These are phyloP conservation scores for Clarireedia monteithiana DNA, from an alignment of 2,329 filamentous ascomycete species.

Conservation along the genomic window DNA sequence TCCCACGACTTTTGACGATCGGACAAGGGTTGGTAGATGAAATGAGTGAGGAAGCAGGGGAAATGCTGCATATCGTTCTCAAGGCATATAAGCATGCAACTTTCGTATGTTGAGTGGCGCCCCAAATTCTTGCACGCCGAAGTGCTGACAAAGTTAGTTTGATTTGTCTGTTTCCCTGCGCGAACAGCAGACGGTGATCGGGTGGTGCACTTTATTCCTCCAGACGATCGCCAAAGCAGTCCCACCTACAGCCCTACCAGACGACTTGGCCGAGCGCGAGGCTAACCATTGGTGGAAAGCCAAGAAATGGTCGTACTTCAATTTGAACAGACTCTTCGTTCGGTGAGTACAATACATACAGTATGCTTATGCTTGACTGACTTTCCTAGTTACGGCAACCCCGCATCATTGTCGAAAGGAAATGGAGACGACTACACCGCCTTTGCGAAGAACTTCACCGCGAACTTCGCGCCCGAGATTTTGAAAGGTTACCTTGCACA, in stretches of 20 bases:
- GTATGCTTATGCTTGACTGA: slow-evolving; percentile 8
- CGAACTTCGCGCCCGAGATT: slow-evolving; percentile 89
- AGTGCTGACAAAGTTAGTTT: slow-evolving; percentile 50
- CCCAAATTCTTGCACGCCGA: slow-evolving; percentile 9
- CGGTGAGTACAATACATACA: slow-evolving; percentile 46
- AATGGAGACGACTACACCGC: slow-evolving; percentile 70
- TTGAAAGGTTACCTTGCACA: slow-evolving; percentile 89
- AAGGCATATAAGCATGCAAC: slow-evolving; percentile 98
- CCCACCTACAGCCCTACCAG: slow-evolving; percentile 69
- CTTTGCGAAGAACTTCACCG: slow-evolving; percentile 86
- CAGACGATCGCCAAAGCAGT: slow-evolving; percentile 80
- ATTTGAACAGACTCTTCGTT: slow-evolving; percentile 91
- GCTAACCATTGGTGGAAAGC: slow-evolving; percentile 99
- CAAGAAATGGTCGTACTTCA: slow-evolving; percentile 99
- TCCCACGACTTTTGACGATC: slow-evolving; percentile 79
- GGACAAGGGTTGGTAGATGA: slow-evolving; percentile 85
- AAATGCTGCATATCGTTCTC: slow-evolving; percentile 91
- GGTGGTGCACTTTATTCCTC: slow-evolving; percentile 94
- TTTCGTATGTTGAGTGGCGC: slow-evolving; percentile 56
- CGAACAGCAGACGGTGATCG: slow-evolving; percentile 75
- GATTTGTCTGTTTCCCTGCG: slow-evolving; percentile 75
- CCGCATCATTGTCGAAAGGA: slow-evolving; percentile 61
- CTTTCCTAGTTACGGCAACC: slow-evolving; percentile 73
- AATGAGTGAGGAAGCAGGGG: slow-evolving; percentile 86
- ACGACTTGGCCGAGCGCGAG: slow-evolving; percentile 78